phyloP scores from a whole-genome alignment of 805 yeast species.

The Yarrowia keelungensis region DNA sequence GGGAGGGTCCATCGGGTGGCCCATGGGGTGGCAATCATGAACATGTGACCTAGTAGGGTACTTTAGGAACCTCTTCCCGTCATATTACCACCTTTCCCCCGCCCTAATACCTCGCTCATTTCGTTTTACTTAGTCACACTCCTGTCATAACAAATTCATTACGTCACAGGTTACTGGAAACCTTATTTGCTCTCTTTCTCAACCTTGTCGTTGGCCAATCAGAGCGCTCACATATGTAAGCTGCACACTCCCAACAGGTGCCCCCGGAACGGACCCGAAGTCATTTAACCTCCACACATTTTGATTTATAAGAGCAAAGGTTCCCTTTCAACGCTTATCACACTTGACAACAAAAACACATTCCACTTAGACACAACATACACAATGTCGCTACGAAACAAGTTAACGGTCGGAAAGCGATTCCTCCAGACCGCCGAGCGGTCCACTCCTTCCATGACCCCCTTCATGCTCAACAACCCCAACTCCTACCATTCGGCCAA shows the following conservation, averaged over 20 bases:
- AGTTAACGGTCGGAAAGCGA: slow-evolving; percentile 21
- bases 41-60: no score
- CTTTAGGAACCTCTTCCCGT: no score
- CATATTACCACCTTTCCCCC: no score
- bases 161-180: slow-evolving; percentile 8
- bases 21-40: background rate
- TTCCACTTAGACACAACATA: background rate
- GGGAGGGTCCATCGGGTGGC: background rate
- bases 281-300: slow-evolving; percentile 31
- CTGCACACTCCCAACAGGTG: slow-evolving; percentile 4
- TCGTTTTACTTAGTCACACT: background rate
- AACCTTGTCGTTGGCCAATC: slow-evolving; percentile 12
- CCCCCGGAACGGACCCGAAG: slow-evolving; percentile 35
- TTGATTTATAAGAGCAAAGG: slow-evolving; percentile 31
- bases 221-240: slow-evolving; percentile 15
- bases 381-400: slow-evolving; percentile 32
- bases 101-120: no score
- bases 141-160: background rate
- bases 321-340: slow-evolving; percentile 13
- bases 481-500: slow-evolving; percentile 30
- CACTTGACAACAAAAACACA: background rate
- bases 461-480: slow-evolving; percentile 38
- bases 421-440: slow-evolving; percentile 39
- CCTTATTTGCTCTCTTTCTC: slow-evolving; percentile 2
- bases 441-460: slow-evolving; percentile 35